Evolutionary conservation across 176 grass and related monocot genomes (phyloP), one percentile per base, ranked within the genome.

Genomic region (Avena atlantica): DNA sequence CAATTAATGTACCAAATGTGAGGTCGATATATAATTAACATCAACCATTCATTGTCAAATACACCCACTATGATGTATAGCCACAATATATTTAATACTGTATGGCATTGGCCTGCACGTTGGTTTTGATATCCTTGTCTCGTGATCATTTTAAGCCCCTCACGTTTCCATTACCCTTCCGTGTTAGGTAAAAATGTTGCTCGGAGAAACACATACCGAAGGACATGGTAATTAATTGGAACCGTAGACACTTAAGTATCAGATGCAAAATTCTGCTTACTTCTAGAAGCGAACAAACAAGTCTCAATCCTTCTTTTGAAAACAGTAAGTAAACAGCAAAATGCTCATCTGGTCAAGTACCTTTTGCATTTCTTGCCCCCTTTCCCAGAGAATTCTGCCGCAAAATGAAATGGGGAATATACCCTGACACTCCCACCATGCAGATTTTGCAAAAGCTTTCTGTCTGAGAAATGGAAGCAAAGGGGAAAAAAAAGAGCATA

Each of bases 391-490:
- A 79, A 47, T 90, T 84, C 29, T 4, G 57, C 48, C 80, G 36
- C 47, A 16, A 25, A 84, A 80, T 67, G 74, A 74, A 87, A 72
- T 74, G 56, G 45, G 40, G 81, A 91, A 87, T 80, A 74, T 87
- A 57, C 64, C 64, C 51, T 87, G 76, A 87, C 27, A 67, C 81
- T 84, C 76, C 68, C 71, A 87, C 75, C 80, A 80, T 36, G 68
- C 68, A 91, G 81, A 59, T 61, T 87, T 87, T 91, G 81, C 67
- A 80, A 91, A 91, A 91, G 81, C 76, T 87, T 91, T 84, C 85
- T 91, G 85, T 91, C 85, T 61, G 81, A 87, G 81, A 84, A 69
- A 84, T 80, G 85, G 89, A 84, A 72, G 85, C 85, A 87, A 80
- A 76, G 20, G 20, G 51, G 80, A 51, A 80, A 31, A 16, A 51